phyloP scores from a whole-genome alignment of 768 basidiomycete genomes.

The Astraeus odoratus region DNA sequence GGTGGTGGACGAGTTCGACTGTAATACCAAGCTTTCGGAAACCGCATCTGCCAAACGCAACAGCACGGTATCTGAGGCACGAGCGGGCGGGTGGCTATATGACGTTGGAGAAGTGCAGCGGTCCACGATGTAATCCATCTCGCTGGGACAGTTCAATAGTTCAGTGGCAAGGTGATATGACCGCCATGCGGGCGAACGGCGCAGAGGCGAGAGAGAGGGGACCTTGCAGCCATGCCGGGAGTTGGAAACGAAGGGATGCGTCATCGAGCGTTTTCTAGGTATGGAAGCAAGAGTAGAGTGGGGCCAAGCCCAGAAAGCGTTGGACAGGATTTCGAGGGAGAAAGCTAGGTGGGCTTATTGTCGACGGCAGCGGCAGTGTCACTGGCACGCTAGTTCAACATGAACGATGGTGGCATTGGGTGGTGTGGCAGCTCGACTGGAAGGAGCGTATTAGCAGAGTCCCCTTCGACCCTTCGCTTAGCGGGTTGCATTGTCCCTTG shows the following conservation, averaged over 20 bases:
- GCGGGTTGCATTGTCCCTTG: not conserved
- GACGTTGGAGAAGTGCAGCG: conserved; percentile 2
- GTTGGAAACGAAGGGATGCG: not conserved
- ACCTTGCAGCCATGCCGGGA: not conserved
- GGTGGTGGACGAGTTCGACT: not conserved
- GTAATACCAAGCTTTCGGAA: not conserved
- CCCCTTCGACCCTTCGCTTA: conserved; percentile 2
- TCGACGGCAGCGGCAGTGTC: too few relatives aligned
- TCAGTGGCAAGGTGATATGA: not conserved
- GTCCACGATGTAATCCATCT: conserved; percentile 1
- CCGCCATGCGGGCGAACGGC: not conserved
- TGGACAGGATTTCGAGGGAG: not conserved
- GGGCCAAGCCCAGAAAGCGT: not conserved
- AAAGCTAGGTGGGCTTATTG: too few relatives aligned
- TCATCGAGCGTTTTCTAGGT: too few relatives aligned
- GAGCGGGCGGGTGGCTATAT: not conserved
- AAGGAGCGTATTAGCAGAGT: too few relatives aligned
- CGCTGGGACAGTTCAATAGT: not conserved
- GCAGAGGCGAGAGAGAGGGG: not conserved
- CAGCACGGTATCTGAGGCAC: not conserved
- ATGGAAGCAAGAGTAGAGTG: too few relatives aligned
- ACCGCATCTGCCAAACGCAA: not conserved
- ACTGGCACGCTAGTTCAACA: too few relatives aligned
- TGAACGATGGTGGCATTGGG: too few relatives aligned
- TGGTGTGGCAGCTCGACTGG: too few relatives aligned